These are phyloP conservation scores for Lasiodiplodia sp. DNA, from an alignment of 2,329 filamentous ascomycete genomes.

Conservation along the genomic window DNA sequence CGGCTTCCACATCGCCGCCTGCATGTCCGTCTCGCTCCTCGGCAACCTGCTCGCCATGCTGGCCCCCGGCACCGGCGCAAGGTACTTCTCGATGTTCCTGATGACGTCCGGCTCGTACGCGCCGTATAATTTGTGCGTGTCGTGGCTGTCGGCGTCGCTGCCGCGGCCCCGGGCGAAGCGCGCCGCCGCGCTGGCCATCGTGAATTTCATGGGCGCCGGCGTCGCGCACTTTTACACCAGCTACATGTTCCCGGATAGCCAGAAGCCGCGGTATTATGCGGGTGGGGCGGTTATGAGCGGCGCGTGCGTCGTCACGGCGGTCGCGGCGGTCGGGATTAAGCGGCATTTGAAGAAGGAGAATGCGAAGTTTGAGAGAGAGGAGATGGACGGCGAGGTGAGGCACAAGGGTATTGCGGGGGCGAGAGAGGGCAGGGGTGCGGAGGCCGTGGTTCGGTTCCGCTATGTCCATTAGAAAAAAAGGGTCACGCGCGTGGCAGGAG, in stretches of 20 bases:
- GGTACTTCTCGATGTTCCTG: constrained; percentile 43
- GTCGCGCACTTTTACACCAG: constrained; percentile 21
- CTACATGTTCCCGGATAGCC: constrained; percentile 29
- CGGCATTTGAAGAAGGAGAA: constrained; percentile 14
- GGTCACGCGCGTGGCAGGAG: too few species aligned
- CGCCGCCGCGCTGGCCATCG: constrained; percentile 28
- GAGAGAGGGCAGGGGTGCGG: constrained; percentile 30
- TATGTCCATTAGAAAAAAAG: constrained; percentile 31
- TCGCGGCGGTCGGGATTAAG: constrained; percentile 32
- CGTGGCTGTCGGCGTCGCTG: constrained; percentile 1
- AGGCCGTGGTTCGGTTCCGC: constrained; percentile 31
- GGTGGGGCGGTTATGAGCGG: constrained; percentile 28
- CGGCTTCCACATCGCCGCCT: not conserved
- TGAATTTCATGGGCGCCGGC: constrained; percentile 30
- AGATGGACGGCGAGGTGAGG: constrained; percentile 31
- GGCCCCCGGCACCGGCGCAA: constrained; percentile 32
- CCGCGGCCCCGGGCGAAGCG: constrained; percentile 30
- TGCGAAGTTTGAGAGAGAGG: constrained; percentile 33
- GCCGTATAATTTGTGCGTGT: constrained; percentile 21
- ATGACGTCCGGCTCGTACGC: constrained; percentile 33
- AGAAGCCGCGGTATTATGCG: constrained; percentile 33
- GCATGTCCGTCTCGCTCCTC: constrained; percentile 19
- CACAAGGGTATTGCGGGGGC: constrained; percentile 28
- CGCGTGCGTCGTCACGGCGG: constrained; percentile 2
- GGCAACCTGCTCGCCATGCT: constrained; percentile 20